Percentiles rank a stretch among this genome's conserved stretches.
Evolutionary conservation across 108 stramenopile genomes (phyloP).

Genomic region (Nitzschia putrida): DNA sequence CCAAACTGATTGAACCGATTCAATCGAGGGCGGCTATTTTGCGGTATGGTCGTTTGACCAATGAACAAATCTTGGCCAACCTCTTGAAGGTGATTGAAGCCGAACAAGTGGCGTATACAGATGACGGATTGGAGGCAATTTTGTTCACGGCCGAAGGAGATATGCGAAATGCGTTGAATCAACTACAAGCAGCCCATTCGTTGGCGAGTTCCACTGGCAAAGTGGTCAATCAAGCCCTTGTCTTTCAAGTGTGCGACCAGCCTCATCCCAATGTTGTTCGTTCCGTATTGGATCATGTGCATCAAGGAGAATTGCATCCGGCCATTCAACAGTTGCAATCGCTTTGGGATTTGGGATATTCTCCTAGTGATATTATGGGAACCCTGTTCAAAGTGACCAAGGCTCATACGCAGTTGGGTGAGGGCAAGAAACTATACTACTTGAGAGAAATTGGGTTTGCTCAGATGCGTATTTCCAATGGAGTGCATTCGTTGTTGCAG

Average conservation of each 20-base stretch:
- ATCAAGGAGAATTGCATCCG: slow-evolving; percentile 57
- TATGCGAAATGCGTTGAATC: slow-evolving; percentile 98
- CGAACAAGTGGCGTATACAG: slow-evolving; percentile 83
- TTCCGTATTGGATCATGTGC: slow-evolving; percentile 71
- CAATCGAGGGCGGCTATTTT: slow-evolving; percentile 98
- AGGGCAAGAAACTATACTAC: slow-evolving; percentile 85
- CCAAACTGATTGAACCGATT: slow-evolving; percentile 99
- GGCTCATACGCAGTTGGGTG: slow-evolving; percentile 64
- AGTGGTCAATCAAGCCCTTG: slow-evolving; percentile 84
- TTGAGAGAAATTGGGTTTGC: slow-evolving; percentile 92
- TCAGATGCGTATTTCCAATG: slow-evolving; percentile 93
- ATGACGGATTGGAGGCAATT: slow-evolving; percentile 92
- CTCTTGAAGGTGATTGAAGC: slow-evolving; percentile 85
- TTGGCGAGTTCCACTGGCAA: slow-evolving; percentile 57
- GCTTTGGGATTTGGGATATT: slow-evolving; percentile 80
- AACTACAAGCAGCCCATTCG: slow-evolving; percentile 89
- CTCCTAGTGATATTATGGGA: slow-evolving; percentile 89
- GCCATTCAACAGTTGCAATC: slow-evolving; percentile 57
- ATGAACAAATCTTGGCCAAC: slow-evolving; percentile 89
- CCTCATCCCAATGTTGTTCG: slow-evolving; percentile 94
- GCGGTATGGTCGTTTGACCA: slow-evolving; percentile 87
- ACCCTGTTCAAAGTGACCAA: slow-evolving; percentile 95
- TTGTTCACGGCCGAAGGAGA: slow-evolving; percentile 99
- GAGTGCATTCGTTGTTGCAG: slow-evolving; percentile 78
- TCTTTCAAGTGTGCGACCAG: slow-evolving; percentile 99